Base-by-base conservation (phyloP, 192 early-diverging fungal genomes). In the Entomortierella parvispora region DNA sequence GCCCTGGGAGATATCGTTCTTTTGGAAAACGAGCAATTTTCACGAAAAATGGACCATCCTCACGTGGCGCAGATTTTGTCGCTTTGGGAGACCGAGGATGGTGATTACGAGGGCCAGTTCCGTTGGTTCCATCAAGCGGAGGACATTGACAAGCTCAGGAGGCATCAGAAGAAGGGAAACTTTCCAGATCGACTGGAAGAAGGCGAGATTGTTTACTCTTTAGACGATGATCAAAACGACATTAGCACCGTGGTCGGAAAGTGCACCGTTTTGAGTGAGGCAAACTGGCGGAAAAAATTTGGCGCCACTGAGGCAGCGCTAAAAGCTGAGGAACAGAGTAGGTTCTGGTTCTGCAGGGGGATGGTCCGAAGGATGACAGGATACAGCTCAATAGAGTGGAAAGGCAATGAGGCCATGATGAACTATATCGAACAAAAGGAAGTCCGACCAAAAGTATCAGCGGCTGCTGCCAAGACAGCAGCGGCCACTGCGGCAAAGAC, bases 51-150 rank as follows among this genome's bases (percentile, higher is more conserved):
- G 7, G 81, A 83, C 4, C 62, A 80, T 22, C 70, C 88, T 5
- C 81, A 86, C 23, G 48, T 83, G 29, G 88, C 85, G 0, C 80
- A 82, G n/a, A 87, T 89, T 14, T 51, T 68, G 59, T 79, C 79
- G 31, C 78, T 89, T 33, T 88, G 85, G 82, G 81, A 89, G 69
- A 84, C 84, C 58, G 88, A 89, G 37, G 62, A 65, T 22, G 80
- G 83, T 12, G 72, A 71, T 23, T 75, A 77, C 42, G 76, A 84
- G 50, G 54, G 82, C 20, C 72, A 83, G 9, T 83, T 84, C 40
- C 83, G 88, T 1, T 89, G 88, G 88, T 83, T 89, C 61, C 67
- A 84, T 46, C 86, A 85, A 4, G 69, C 58, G 3, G 62, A 81
- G 15, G 81, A 82, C 40, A 69, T 82, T 40, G 65, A 20, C 22